Evolutionary conservation across 176 grass and related monocot genomes (phyloP), one percentile per base, ranked within the genome.

Genomic region (Oropetium thomaeum): DNA sequence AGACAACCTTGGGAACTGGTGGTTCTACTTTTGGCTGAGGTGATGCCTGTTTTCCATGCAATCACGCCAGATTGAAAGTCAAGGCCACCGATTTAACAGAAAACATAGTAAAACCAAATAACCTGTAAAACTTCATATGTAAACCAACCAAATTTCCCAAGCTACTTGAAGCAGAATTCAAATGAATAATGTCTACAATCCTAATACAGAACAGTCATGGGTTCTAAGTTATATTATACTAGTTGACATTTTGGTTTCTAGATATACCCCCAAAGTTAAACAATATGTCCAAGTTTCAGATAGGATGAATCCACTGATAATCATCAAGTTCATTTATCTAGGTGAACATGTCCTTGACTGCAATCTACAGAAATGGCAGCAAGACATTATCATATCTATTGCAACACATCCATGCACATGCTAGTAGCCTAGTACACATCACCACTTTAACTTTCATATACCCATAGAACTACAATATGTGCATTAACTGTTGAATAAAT

Each of bases 11-110:
- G 31, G 84, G 86, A 81, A 85, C 70, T 39, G 75, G 76, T 67
- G 76, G 39, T 61, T 94, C 87, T 72, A 69, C 69, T 86, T 92
- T 98, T 55, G 78, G 60, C 60, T 82, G 82, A 79, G 76, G 68
- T 1, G 79, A 58, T 59, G 79, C 87, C 96, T 98, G 58, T 55
- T 89, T 79, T 16, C 44, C 39, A 58, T 37, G 33, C 69, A 81
- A 64, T 20, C 69, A 81, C 58, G 19, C 29, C 44, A 86, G 29
- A 70, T 55, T 30, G 11, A 45, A 89, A 83, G 43, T 52, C 25
- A 75, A 65, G 28, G 5, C 57, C 45, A 65, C 42, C 16, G 70
- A 70, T 44, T 57, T 64, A 77, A 57, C 9, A 38, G 70, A 62
- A 23, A 29, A 45, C 27, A 47, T 22, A 48, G 43, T 52, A 70